Percentiles rank a stretch among this genome's conserved stretches.
phyloP scores from a whole-genome alignment of 441 rosid genomes.

The Kokia cookei region DNA sequence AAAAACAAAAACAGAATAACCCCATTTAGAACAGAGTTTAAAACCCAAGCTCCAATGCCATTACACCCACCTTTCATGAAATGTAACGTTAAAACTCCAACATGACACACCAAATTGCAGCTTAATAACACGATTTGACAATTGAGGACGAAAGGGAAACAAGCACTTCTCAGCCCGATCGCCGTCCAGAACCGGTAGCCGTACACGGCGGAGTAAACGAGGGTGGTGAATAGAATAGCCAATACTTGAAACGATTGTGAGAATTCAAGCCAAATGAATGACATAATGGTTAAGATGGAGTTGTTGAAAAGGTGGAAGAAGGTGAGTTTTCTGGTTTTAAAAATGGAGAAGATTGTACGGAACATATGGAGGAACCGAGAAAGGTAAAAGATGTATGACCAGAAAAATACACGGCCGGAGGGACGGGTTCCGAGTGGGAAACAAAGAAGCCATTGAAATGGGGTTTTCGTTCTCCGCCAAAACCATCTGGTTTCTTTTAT shows the following conservation, averaged over 20 bases:
- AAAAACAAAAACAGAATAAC: slow-evolving; percentile 53
- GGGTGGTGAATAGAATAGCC: slow-evolving; percentile 61
- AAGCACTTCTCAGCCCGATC: slow-evolving; percentile 61
- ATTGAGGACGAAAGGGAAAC: slow-evolving; percentile 60
- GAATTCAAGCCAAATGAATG: slow-evolving; percentile 80
- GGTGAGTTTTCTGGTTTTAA: slow-evolving; percentile 40
- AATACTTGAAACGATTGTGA: slow-evolving; percentile 83
- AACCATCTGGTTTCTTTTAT: slow-evolving; percentile 79
- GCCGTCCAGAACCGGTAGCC: slow-evolving; percentile 87
- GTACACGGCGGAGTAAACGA: slow-evolving; percentile 61
- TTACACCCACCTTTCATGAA: slow-evolving; percentile 83
- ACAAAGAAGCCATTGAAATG: slow-evolving; percentile 87
- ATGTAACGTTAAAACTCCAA: slow-evolving; percentile 60
- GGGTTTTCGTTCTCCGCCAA: slow-evolving; percentile 65
- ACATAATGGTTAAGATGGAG: slow-evolving; percentile 49
- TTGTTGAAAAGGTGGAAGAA: slow-evolving; percentile 54
- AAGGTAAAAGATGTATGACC: slow-evolving; percentile 84
- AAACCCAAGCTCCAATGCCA: slow-evolving; percentile 85
- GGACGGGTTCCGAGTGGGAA: slow-evolving; percentile 86
- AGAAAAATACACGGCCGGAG: slow-evolving; percentile 90
- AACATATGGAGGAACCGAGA: slow-evolving; percentile 75
- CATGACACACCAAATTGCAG: slow-evolving; percentile 66
- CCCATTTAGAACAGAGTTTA: slow-evolving; percentile 63
- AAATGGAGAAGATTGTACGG: slow-evolving; percentile 49
- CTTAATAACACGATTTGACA: slow-evolving; percentile 61